These are phyloP conservation scores for Larix kaempferi DNA, from an alignment of 75 land plant species.

Conservation along the genomic window DNA sequence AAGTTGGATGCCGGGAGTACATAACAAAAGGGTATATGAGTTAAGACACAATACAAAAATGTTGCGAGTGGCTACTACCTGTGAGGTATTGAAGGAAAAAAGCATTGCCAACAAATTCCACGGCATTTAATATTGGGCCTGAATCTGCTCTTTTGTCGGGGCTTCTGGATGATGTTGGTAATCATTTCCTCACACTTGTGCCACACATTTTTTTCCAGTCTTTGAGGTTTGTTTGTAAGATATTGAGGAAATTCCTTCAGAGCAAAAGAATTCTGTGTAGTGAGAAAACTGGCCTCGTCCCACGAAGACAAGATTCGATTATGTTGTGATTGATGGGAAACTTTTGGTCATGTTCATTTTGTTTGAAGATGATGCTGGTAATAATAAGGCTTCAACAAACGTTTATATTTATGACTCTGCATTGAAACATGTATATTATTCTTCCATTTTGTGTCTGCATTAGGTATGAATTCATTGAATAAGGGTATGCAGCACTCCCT, in stretches of 20 bases:
- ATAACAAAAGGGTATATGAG: neutral
- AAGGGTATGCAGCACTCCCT: no score
- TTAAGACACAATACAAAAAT: neutral
- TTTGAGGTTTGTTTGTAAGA: conserved; percentile 67
- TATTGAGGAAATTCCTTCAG: conserved; percentile 59
- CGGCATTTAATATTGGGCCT: conserved; percentile 7
- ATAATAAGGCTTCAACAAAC: conserved; percentile 35
- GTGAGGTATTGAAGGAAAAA: conserved; percentile 17
- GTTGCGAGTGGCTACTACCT: conserved; percentile 6
- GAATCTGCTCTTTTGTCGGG: no score
- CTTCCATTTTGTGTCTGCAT: no score
- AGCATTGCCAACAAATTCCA: neutral
- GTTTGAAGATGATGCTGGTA: conserved; percentile 27
- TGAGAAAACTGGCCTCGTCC: conserved; percentile 67
- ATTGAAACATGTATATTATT: conserved; percentile 57
- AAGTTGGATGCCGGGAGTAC: neutral
- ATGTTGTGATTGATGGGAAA: conserved; percentile 62
- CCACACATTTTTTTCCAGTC: conserved; percentile 48
- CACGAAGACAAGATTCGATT: conserved; percentile 40
- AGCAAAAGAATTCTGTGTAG: conserved; percentile 57
- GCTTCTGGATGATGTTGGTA: conserved; percentile 79
- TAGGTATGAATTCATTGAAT: no score
- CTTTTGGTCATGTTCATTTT: conserved; percentile 58
- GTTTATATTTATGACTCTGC: conserved; percentile 68
- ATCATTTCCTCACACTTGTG: conserved; percentile 60